Base-by-base conservation (phyloP, 306 rosid species). In the Abrus pulchellus region DNA sequence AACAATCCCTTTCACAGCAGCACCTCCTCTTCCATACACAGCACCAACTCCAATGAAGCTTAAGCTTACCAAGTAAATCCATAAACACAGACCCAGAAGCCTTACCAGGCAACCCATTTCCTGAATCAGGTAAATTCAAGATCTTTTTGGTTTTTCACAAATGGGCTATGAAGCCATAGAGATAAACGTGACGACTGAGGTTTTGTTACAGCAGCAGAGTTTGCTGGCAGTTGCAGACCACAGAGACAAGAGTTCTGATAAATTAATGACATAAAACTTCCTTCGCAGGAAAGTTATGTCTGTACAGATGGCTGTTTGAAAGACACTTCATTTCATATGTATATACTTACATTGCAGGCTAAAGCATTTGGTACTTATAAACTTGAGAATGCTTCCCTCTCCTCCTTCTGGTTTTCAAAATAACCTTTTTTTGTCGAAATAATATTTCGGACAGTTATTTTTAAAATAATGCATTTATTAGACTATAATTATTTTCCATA, bases 51-150 rank as follows among this genome's bases (percentile, higher is more conserved):
- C 63, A 54, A 56, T 44, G 82, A 81, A 80, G 74, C 88, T 80
- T 43, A 65, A 61, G 77, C 88, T 54, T 29, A 74, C 75, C 60
- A 88, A 84, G 79, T 77, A 80, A 68, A 86, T 9, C 87, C 86
- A 89, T 11, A 90, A 65, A 79, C 73, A 86, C 77, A 87, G 50
- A 63, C 94, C 87, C 90, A 85, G 52, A 72, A 73, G 81, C 88
- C 78, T 88, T 76, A 74, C 45, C 76, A 45, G 74, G 76, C 54
- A 87, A 83, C 90, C 94, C 99, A 93, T 93, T 81, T 83, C 56
- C 77, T 10, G 76, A 85, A 77, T 44, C 44, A 41, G 13, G 9
- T 27, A 80, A 81, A 83, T 38, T 70, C 55, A 77, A 88, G 85
- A 90, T 87, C 87, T 64, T 45, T 86, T 33, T 30, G 70, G 45